Percentiles rank a stretch among this genome's conserved stretches.
Conservation (phyloP, 2,329 filamentous ascomycete genomes). For the Beauveria sp. region DNA sequence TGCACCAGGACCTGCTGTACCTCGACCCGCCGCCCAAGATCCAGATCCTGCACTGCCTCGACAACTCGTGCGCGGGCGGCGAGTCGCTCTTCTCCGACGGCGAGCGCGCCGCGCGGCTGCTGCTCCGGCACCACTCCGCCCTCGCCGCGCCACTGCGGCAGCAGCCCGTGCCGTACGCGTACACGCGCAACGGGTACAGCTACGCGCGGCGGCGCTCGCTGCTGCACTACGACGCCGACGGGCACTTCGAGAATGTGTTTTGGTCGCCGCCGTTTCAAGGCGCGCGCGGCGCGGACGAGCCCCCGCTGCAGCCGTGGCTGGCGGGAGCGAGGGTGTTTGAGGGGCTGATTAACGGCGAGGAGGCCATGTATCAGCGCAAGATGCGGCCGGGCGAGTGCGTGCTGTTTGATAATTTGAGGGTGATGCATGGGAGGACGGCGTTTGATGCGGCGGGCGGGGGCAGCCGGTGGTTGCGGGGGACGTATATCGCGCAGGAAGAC, state of each 20-base stretch:
- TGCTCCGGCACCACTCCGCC: constrained; percentile 11
- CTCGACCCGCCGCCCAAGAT: constrained; percentile 70
- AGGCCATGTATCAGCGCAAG: constrained; percentile 61
- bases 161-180: constrained; percentile 54
- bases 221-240: constrained; percentile 27
- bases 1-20: constrained; percentile 94
- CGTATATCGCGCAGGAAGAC: constrained; percentile 61
- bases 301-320: constrained; percentile 34
- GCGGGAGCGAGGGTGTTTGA: constrained; percentile 49
- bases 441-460: constrained; percentile 60
- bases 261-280: constrained; percentile 81
- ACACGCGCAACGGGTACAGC: constrained; percentile 56
- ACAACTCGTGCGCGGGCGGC: constrained; percentile 72
- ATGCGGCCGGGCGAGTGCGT: constrained; percentile 79
- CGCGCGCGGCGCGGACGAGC: constrained; percentile 27
- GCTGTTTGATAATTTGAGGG: constrained; percentile 81
- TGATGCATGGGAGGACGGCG: constrained; percentile 73
- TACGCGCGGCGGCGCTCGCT: constrained; percentile 55
- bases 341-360: constrained; percentile 45
- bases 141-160: constrained; percentile 28
- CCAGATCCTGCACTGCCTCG: constrained; percentile 83
- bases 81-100: constrained; percentile 82
- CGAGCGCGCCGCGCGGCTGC: constrained; percentile 47
- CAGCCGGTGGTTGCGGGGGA: constrained; percentile 74
- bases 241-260: constrained; percentile 25